A percentile compares a stretch with the other conserved stretches of the same genome.
Evolutionary conservation across 1,284 basidiomycete species (phyloP).

Genomic region (Ustanciosporium gigantosporum): DNA sequence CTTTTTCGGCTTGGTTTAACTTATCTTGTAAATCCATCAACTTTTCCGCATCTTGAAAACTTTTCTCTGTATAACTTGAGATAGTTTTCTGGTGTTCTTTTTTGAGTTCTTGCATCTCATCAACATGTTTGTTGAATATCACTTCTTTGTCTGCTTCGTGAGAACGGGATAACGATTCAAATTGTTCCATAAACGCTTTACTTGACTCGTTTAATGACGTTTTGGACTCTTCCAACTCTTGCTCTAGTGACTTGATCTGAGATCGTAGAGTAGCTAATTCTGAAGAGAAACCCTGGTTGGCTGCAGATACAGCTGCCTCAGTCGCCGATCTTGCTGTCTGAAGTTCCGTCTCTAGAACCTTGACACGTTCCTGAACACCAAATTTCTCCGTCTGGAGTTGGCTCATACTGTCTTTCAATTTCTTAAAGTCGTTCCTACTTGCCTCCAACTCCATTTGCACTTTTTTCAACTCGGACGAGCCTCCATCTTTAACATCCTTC

Average conservation of each 20-base stretch:
- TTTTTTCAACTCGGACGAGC: slow-evolving; percentile 19
- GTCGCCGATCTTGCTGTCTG: slow-evolving; percentile 16
- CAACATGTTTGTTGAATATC: slow-evolving; percentile 34
- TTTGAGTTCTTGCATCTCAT: slow-evolving; percentile 19
- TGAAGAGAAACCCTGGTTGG: slow-evolving; percentile 11
- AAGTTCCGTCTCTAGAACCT: slow-evolving; percentile 25
- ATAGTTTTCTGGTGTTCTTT: slow-evolving; percentile 21
- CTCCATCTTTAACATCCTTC: slow-evolving; percentile 14
- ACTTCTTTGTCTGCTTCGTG: slow-evolving; percentile 25
- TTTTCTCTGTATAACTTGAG: slow-evolving; percentile 24
- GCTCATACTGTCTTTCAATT: slow-evolving; percentile 23
- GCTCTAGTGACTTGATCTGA: slow-evolving; percentile 21
- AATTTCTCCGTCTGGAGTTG: slow-evolving; percentile 28
- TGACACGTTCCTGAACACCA: slow-evolving; percentile 13
- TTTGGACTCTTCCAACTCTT: slow-evolving; percentile 28
- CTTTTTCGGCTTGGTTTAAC: slow-evolving; percentile 37
- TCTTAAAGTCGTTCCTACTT: slow-evolving; percentile 34
- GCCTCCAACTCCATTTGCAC: slow-evolving; percentile 36
- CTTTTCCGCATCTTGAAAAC: slow-evolving; percentile 21
- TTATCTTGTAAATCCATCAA: slow-evolving; percentile 43
- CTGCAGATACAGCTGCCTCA: slow-evolving; percentile 23
- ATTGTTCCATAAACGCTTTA: slow-evolving; percentile 37
- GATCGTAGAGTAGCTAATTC: slow-evolving; percentile 19
- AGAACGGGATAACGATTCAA: slow-evolving; percentile 22
- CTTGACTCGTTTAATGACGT: slow-evolving; percentile 35